phyloP scores from a whole-genome alignment of 208 protist genomes.

The Endotrypanum monterogeii region DNA sequence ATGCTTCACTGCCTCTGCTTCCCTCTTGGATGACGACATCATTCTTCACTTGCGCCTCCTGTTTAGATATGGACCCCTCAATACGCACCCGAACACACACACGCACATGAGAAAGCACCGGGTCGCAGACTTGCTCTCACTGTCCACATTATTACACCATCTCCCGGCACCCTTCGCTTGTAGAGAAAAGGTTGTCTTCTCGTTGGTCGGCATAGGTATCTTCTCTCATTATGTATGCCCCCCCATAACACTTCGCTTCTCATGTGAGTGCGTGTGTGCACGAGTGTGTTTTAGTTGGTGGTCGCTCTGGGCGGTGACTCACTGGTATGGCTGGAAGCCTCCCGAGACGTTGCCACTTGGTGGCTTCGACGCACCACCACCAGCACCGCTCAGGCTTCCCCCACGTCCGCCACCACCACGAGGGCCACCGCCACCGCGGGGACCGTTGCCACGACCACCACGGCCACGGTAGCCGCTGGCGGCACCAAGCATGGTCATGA shows the following conservation, averaged over 20 bases:
- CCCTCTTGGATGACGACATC: background rate
- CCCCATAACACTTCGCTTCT: background rate
- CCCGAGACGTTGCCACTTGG: conserved; percentile 27
- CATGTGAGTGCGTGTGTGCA: background rate
- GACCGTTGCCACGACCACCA: conserved; percentile 20
- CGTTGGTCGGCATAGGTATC: background rate
- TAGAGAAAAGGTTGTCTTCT: background rate
- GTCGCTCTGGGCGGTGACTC: too few relatives aligned
- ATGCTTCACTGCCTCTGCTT: background rate
- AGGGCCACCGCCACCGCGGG: conserved; percentile 22
- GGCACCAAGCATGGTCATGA: conserved; percentile 71
- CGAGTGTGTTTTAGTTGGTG: background rate
- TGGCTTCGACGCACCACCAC: conserved; percentile 11
- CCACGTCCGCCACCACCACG: conserved; percentile 29
- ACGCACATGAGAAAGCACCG: background rate
- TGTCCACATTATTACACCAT: too few relatives aligned
- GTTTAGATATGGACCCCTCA: background rate
- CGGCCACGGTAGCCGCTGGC: conserved; percentile 31
- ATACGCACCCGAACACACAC: background rate
- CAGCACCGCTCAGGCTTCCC: background rate
- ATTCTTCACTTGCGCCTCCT: background rate
- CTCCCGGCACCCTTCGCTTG: background rate
- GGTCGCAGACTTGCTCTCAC: background rate
- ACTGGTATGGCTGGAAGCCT: conserved; percentile 64
- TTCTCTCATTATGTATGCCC: background rate